Percentiles rank a stretch among this genome's conserved stretches.
Evolutionary conservation across 1,284 basidiomycete genomes (phyloP).

Genomic region (Singerocomus rubriflavus): DNA sequence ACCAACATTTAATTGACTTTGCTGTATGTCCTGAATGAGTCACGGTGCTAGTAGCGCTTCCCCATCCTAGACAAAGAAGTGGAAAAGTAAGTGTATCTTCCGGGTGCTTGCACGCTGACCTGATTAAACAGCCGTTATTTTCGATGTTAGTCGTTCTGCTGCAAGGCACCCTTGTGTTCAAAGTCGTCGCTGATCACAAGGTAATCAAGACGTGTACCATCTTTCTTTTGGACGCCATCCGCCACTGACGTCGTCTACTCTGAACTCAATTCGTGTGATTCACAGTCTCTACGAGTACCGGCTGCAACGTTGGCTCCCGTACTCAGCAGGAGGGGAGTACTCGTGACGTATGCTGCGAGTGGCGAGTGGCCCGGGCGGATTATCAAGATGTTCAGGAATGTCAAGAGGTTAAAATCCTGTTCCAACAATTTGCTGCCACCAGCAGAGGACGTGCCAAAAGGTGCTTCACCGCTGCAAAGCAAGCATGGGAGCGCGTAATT

Average conservation of each 20-base stretch:
- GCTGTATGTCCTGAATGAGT: too few relatives aligned
- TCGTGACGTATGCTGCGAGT: slow-evolving; percentile 54
- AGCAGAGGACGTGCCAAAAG: slow-evolving; percentile 38
- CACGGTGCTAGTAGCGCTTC: too few relatives aligned
- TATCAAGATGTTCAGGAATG: slow-evolving; percentile 55
- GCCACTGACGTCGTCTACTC: slow-evolving; percentile 67
- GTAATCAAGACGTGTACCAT: slow-evolving; percentile 35
- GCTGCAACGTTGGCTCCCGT: slow-evolving; percentile 42
- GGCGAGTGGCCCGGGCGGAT: too few relatives aligned
- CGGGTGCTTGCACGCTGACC: neutral
- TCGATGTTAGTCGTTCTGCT: slow-evolving; percentile 80
- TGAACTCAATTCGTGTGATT: slow-evolving; percentile 52
- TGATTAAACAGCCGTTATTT: slow-evolving; percentile 62
- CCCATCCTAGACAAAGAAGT: slow-evolving; percentile 58
- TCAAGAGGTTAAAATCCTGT: slow-evolving; percentile 46
- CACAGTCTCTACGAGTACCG: slow-evolving; percentile 41
- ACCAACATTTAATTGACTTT: too few relatives aligned
- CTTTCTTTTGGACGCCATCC: neutral
- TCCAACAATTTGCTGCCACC: slow-evolving; percentile 47
- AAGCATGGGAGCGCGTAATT: slow-evolving; percentile 44
- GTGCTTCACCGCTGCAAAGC: slow-evolving; percentile 35
- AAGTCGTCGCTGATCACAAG: slow-evolving; percentile 74
- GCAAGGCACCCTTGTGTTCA: slow-evolving; percentile 70
- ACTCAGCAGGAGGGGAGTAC: slow-evolving; percentile 49
- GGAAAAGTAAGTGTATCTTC: slow-evolving; percentile 50